phyloP scores from a whole-genome alignment of 2,329 filamentous ascomycete species.

The Clonostachys rosea region DNA sequence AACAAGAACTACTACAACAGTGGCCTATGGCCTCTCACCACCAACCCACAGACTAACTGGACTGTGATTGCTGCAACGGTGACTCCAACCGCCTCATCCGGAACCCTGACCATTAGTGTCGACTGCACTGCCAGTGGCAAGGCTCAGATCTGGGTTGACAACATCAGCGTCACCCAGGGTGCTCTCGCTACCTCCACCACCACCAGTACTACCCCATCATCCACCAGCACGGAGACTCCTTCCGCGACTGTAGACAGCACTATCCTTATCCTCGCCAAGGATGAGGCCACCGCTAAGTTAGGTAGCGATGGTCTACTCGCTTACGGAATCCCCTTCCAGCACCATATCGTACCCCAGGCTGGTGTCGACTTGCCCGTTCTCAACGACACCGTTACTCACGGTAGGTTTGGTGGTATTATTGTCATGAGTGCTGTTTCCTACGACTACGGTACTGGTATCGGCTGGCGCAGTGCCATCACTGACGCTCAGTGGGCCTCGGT shows the following conservation, averaged over 20 bases:
- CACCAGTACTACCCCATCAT: background rate
- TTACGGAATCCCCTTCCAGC: slow-evolving; percentile 56
- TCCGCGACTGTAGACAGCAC: slow-evolving; percentile 29
- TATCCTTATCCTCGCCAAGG: slow-evolving; percentile 51
- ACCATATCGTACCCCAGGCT: slow-evolving; percentile 44
- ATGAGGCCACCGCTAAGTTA: slow-evolving; percentile 39
- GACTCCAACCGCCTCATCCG: no score
- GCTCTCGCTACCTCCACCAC: no score
- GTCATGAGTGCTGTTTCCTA: slow-evolving; percentile 49
- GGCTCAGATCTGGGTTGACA: no score
- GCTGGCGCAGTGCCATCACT: slow-evolving; percentile 49
- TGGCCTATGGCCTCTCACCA: no score
- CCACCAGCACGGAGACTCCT: background rate
- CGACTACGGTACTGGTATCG: slow-evolving; percentile 31
- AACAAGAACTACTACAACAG: no score
- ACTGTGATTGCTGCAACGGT: no score
- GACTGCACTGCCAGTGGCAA: no score
- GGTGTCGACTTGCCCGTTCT: slow-evolving; percentile 46
- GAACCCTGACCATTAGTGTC: no score
- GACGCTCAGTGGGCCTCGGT: slow-evolving; percentile 49
- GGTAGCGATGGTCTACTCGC: slow-evolving; percentile 50
- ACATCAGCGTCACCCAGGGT: no score
- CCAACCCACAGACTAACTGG: no score
- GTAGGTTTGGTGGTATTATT: slow-evolving; percentile 57
- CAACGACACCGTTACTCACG: slow-evolving; percentile 38